Base-by-base conservation (phyloP, 2,329 filamentous ascomycete genomes). In the Acrocalymma vagum region DNA sequence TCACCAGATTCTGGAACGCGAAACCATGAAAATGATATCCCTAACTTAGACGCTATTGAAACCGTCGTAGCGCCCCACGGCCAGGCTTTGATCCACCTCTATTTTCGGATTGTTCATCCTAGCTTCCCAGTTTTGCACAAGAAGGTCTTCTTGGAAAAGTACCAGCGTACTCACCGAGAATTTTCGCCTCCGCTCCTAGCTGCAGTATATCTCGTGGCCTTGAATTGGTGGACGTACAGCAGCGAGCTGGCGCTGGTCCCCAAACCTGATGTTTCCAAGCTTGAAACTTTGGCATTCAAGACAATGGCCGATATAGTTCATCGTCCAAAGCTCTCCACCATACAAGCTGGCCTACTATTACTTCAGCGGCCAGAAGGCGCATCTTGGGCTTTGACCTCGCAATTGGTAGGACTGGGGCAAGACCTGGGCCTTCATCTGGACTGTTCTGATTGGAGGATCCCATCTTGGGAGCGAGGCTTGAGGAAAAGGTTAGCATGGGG, bases 31-130 rank as follows among this genome's bases (percentile, higher is more conserved):
- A 55, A 63, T 23, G 63, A 69, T 26, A 58, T 66, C 15, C 41
- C 38, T 7, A 85, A 89, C 58, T 72, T 80, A 41, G 85, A 89
- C 51, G 82, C 83, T 48, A 83, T 94, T 54, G 87, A 93, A 69
- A 78, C 77, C 24, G 73, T 88, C 17, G 85, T 92, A 13, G 77
- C 80, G 9, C 87, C 88, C 3, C 79, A 91, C 63, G 88, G 88
- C 10, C 81, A 81, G 27, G 80, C 79, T 35, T 75, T 94, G 34
- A 80, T 93, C 38, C 82, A 87, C 53, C 73, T 92, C 9, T 93
- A 89, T 72, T 93, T 92, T 52, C 73, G 79, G 17, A 78, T 82
- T 25, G 75, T 84, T 7, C 81, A 84, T 50, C 81, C 81, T 0
- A 77, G 73, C 41, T 83, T 80, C 51, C 81, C 81, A 1, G 77